Conservation (phyloP, 1,284 basidiomycete genomes). For the Cryptococcus sp. region DNA sequence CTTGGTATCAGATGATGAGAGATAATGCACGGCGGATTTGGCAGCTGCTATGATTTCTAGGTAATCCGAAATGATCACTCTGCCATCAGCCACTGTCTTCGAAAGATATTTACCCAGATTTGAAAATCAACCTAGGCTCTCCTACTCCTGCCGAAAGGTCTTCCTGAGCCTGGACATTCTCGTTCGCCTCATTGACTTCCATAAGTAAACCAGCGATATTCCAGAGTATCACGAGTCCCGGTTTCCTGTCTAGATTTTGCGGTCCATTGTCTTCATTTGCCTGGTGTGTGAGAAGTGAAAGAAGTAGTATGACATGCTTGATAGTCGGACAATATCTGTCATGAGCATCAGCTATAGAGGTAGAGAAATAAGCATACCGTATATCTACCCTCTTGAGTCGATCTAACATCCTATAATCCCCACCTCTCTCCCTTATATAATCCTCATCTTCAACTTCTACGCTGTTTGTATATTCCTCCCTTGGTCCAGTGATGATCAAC, state of each 20-base stretch:
- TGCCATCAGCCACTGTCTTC: conserved; percentile 8
- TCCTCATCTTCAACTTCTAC: conserved; percentile 37
- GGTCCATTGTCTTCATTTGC: background rate
- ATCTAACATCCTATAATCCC: conserved; percentile 11
- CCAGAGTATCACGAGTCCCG: conserved; percentile 31
- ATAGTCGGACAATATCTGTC: conserved; percentile 27
- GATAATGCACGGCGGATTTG: conserved; percentile 17
- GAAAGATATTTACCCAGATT: conserved; percentile 10
- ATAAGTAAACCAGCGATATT: conserved; percentile 29
- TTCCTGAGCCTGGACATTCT: conserved; percentile 17
- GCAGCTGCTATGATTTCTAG: conserved; percentile 29
- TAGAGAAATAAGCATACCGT: conserved; percentile 11
- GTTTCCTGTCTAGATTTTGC: conserved; percentile 8
- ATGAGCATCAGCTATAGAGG: background rate
- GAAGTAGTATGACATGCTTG: conserved; percentile 27
- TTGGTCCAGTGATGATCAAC: conserved; percentile 34
- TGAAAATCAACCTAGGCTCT: conserved; percentile 8
- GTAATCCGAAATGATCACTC: conserved; percentile 28
- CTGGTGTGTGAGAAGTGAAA: conserved; percentile 18
- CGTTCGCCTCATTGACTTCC: conserved; percentile 19
- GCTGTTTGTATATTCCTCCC: conserved; percentile 13
- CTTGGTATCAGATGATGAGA: conserved; percentile 16
- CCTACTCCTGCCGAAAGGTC: background rate
- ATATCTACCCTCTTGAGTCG: conserved; percentile 27
- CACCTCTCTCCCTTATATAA: conserved; percentile 22